Evolutionary conservation across 2,329 filamentous ascomycete genomes (phyloP), one percentile per base, ranked within the genome.

Genomic region (Exserohilum turcica): DNA sequence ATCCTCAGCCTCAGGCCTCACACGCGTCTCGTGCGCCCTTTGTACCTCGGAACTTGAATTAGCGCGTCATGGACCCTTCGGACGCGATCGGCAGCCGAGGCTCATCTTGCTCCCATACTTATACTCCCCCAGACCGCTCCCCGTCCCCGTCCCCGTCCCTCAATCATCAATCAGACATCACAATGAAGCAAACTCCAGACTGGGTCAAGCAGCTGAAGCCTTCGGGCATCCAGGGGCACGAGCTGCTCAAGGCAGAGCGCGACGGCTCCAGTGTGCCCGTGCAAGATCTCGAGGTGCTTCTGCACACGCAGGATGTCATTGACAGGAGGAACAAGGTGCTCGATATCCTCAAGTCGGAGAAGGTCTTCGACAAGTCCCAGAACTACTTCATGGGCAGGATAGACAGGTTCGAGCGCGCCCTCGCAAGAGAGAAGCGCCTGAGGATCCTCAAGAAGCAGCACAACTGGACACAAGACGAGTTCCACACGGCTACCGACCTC

Each of bases 321-420:
- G 79, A 86, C 51, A 79, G 83, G 37, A 86, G 87, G 64, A 75
- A 82, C 2, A 77, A 77, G 19, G 80, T 92, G 24, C 76, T 91
- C 5, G 76, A 82, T 42, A 80, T 90, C n/a, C 80, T 92, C 5
- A 78, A 86, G 63, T 72, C 80, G 0, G 87, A 92, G 53, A 83
- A 84, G 46, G 81, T 91, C 51, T 92, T 92, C 62, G 87, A 92
- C 75, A 92, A 92, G 77, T 85, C 85, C 3, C 85, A 88, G 60
- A 91, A 91, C 70, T 90, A 91, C 76, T 90, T 89, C 71, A 81
- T 84, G 61, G 88, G 88, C 36, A 80, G 89, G 38, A 80, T 84
- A 21, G 87, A 89, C 57, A 82, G 86, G 43, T 86, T 92, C 65
- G 83, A 90, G 68, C 84, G 82, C 29, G 84, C 89, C 1, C 78